Evolutionary conservation across 495 filamentous ascomycete species (phyloP), one percentile per base, ranked within the genome.

Genomic region (Pseudoneurospora amorphoporcata): DNA sequence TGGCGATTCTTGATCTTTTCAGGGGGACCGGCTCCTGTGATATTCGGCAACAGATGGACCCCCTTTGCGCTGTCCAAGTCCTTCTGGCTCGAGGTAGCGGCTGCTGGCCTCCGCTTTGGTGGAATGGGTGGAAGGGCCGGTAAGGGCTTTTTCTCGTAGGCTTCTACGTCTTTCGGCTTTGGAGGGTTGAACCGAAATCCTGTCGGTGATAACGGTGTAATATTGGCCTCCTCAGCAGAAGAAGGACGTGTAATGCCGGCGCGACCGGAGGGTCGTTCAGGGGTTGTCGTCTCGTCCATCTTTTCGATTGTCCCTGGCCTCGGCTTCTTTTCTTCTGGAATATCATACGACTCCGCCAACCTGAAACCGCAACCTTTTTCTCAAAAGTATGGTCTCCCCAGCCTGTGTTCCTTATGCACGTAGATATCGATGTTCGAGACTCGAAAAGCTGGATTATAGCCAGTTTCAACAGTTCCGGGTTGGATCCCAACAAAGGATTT

Each of bases 81-180:
- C 58, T 76, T 75, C 53, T 65, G 53, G 73, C 74, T 79, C 40
- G 76, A 75, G 14, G 68, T 70, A 32, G 78, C 79, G 4, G 72
- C 23, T 16, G 35, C 10, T 23, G 77, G 76, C 2, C 70, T 35
- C 29, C 74, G 69, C 23, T 71, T 73, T 35, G 47, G 47, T 12
- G 79, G 78, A 3, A 75, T 58, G 17, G 47, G 47, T 12, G 79
- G 78, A 3, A 75, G 43, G 17, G 76, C 73, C 16, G 77, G 79
- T 1, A 79, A 71, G 5, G 77, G 73, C 23, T 73, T 78, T 69
- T 73, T 73, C 37, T 75, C 72, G 71, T 76, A 80, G 43, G 71
- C 53, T 37, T 75, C 47, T 6, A 76, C 47, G 16, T 78, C 72
- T 47, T 68, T 41, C 12, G 73, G 58, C 23, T 76, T 76, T 12